Evolutionary conservation across 306 rosid genomes (phyloP).

Genomic region (Acacia crassicarpa): DNA sequence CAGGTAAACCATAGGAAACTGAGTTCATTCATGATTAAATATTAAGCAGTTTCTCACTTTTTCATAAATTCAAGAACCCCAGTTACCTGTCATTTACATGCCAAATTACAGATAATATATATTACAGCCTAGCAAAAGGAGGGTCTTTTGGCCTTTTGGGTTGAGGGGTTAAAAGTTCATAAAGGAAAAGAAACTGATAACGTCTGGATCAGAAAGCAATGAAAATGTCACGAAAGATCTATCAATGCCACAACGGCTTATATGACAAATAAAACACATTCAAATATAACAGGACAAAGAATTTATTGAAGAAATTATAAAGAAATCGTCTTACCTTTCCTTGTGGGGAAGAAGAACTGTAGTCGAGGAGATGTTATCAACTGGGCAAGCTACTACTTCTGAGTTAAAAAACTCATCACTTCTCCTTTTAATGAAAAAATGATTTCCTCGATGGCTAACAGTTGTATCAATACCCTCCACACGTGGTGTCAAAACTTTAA

Average conservation of each 20-base stretch:
- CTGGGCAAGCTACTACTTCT: conserved; percentile 75
- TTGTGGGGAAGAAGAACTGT: conserved; percentile 82
- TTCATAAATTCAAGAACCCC: conserved; percentile 12
- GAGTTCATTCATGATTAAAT: conserved; percentile 1
- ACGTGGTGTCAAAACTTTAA: conserved; percentile 73
- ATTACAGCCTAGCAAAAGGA: neutral
- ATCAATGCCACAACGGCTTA: neutral
- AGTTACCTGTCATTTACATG: conserved; percentile 16
- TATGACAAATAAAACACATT: neutral
- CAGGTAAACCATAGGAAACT: neutral
- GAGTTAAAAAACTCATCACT: conserved; percentile 78
- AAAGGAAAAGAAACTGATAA: neutral
- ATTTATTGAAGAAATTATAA: conserved; percentile 23
- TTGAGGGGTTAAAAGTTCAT: neutral
- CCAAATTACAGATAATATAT: conserved; percentile 12
- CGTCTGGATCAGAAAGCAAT: neutral
- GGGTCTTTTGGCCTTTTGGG: neutral
- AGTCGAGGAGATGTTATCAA: conserved; percentile 61
- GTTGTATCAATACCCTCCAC: conserved; percentile 72
- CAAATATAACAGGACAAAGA: neutral
- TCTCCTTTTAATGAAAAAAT: conserved; percentile 74
- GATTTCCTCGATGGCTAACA: conserved; percentile 84
- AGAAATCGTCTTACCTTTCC: conserved; percentile 59
- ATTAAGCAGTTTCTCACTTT: conserved; percentile 5
- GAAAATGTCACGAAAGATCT: neutral